Conservation (phyloP, 805 yeast genomes). For the Maudiozyma turicensis region DNA sequence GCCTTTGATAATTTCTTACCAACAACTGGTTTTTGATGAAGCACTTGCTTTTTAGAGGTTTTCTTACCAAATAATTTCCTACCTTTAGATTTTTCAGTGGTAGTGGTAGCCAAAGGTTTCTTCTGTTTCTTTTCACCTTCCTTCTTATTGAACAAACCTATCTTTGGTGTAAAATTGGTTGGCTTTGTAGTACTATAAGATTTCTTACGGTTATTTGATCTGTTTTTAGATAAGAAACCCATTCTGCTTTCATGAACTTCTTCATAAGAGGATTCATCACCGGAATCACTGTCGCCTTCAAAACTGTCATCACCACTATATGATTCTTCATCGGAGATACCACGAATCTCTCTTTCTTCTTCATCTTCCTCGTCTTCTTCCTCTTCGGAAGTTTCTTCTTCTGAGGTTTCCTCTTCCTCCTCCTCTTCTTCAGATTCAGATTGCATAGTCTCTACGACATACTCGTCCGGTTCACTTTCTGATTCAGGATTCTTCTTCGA, state of each 20-base stretch:
- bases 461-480: neutral
- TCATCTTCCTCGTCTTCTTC: neutral
- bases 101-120: neutral
- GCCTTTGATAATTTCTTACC: neutral
- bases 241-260: neutral
- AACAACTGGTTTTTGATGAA: neutral
- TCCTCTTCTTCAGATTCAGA: neutral
- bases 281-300: neutral
- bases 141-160: neutral
- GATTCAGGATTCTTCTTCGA: neutral
- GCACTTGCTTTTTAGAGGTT: neutral
- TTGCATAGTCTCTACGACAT: neutral
- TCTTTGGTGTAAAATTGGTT: neutral
- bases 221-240: neutral
- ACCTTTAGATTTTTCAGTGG: neutral
- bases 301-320: neutral
- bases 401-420: neutral
- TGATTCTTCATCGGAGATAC: neutral
- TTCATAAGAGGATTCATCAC: neutral
- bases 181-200: conserved; percentile 1
- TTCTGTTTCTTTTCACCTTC: neutral
- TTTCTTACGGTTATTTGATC: neutral
- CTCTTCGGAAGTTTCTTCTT: neutral
- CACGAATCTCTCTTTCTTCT: neutral
- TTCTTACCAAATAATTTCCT: neutral